Conservation (phyloP, 352 stramenopile species). For the Phytophthora kernoviae region DNA sequence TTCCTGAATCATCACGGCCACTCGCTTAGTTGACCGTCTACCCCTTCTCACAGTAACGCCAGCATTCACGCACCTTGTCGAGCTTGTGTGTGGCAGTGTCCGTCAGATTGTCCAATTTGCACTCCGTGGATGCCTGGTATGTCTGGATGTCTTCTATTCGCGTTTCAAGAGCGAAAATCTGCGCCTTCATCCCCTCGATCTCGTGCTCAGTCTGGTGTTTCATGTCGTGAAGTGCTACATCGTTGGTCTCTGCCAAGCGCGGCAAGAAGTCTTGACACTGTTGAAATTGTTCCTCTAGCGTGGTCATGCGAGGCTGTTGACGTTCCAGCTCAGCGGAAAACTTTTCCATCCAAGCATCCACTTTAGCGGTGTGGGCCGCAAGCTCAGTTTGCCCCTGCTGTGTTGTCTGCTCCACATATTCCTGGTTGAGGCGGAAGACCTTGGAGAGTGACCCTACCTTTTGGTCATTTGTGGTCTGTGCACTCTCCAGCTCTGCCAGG, state of each 20-base stretch:
- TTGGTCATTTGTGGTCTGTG: conserved; percentile 49
- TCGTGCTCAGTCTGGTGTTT: conserved; percentile 37
- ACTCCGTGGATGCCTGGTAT: conserved; percentile 30
- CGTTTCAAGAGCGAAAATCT: conserved; percentile 52
- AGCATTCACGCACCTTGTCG: conserved; percentile 39
- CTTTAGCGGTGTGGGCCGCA: conserved; percentile 38
- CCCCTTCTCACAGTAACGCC: background rate
- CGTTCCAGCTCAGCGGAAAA: conserved; percentile 47
- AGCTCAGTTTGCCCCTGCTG: conserved; percentile 49
- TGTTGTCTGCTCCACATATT: conserved; percentile 65
- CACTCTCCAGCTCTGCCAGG: conserved; percentile 54
- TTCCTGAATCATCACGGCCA: conserved; percentile 41
- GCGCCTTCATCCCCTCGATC: conserved; percentile 53
- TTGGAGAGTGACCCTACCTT: conserved; percentile 74
- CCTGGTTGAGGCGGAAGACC: conserved; percentile 70
- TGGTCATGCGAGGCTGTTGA: conserved; percentile 39
- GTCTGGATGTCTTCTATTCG: conserved; percentile 45
- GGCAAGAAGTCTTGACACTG: conserved; percentile 51
- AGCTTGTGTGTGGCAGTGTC: conserved; percentile 47
- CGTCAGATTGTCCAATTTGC: conserved; percentile 48
- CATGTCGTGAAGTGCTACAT: conserved; percentile 31
- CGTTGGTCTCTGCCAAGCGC: conserved; percentile 29
- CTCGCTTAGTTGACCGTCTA: background rate
- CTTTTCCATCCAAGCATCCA: conserved; percentile 74
- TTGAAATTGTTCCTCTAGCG: conserved; percentile 46